Evolutionary conservation across 331 rosid species (phyloP).

Genomic region (Dryas integrifolia): DNA sequence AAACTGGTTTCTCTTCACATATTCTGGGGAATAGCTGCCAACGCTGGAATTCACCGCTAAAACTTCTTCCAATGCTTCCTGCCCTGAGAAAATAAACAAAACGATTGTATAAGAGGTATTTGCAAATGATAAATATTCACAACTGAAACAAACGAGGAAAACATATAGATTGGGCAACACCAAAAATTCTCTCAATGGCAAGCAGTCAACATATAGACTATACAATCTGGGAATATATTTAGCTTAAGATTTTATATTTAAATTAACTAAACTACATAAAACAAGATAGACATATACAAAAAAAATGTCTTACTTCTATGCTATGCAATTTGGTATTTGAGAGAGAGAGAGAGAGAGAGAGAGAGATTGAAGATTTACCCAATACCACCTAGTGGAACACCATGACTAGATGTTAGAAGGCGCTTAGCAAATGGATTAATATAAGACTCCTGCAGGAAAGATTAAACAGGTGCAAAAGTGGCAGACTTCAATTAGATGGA

Average conservation of each 20-base stretch:
- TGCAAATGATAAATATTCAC: slow-evolving; percentile 13
- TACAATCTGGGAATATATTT: not conserved
- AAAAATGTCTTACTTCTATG: not conserved
- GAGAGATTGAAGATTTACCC: slow-evolving; percentile 53
- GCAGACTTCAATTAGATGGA: slow-evolving; percentile 24
- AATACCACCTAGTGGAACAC: slow-evolving; percentile 83
- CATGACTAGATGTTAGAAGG: slow-evolving; percentile 55
- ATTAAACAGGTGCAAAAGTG: slow-evolving; percentile 17
- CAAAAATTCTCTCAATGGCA: not conserved
- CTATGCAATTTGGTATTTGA: not conserved
- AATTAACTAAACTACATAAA: not conserved
- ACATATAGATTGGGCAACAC: slow-evolving; percentile 8
- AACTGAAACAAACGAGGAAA: not conserved
- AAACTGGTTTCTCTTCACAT: slow-evolving; percentile 79
- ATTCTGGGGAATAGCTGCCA: slow-evolving; percentile 73
- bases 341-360: not conserved
- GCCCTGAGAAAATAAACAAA: slow-evolving; percentile 42
- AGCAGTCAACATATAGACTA: not conserved
- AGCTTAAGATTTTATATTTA: not conserved
- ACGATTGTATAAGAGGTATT: not conserved
- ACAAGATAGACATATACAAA: not conserved
- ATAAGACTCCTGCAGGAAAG: slow-evolving; percentile 40
- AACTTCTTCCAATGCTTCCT: slow-evolving; percentile 93
- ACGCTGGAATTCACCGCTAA: slow-evolving; percentile 83
- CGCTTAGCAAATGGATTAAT: slow-evolving; percentile 68